Conservation (phyloP, 164 flowering plant genomes). For the Vitis rotundifolia region DNA sequence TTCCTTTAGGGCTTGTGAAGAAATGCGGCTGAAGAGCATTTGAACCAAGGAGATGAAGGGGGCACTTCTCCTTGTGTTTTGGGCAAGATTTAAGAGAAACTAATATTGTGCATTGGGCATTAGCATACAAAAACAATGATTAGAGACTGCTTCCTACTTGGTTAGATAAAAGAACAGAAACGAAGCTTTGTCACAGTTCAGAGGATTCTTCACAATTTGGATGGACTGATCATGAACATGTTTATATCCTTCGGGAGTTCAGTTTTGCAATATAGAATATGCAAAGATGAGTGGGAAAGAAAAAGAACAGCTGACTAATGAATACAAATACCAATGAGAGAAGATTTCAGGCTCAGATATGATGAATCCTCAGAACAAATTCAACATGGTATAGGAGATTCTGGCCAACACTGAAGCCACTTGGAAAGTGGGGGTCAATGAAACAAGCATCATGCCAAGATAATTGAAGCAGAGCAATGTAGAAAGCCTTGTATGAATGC, state of each 20-base stretch:
- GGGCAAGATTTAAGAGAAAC: no score
- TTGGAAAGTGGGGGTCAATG: slow-evolving; percentile 34
- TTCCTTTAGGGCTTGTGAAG: no score
- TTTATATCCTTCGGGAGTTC: slow-evolving; percentile 41
- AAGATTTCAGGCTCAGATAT: slow-evolving; percentile 25
- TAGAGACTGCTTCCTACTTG: no score
- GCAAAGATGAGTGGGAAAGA: slow-evolving; percentile 35
- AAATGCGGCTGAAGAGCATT: no score
- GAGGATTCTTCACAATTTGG: no score
- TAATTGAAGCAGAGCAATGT: slow-evolving; percentile 34
- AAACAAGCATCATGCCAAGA: slow-evolving; percentile 41
- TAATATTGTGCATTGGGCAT: no score
- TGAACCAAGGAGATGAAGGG: no score
- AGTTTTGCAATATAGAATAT: slow-evolving; percentile 31
- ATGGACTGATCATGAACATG: no score
- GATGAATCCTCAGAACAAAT: slow-evolving; percentile 40
- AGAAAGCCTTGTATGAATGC: slow-evolving; percentile 35
- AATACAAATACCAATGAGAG: no score
- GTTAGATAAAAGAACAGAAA: neutral
- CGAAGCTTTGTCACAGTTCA: no score
- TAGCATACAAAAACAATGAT: no score
- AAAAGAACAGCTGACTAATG: slow-evolving; percentile 16
- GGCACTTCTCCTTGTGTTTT: no score
- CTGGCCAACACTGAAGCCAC: slow-evolving; percentile 36
- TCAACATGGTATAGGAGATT: slow-evolving; percentile 23